These are phyloP conservation scores for Persicaria maculosa DNA, from an alignment of 148 eudicot genomes.

Conservation along the genomic window DNA sequence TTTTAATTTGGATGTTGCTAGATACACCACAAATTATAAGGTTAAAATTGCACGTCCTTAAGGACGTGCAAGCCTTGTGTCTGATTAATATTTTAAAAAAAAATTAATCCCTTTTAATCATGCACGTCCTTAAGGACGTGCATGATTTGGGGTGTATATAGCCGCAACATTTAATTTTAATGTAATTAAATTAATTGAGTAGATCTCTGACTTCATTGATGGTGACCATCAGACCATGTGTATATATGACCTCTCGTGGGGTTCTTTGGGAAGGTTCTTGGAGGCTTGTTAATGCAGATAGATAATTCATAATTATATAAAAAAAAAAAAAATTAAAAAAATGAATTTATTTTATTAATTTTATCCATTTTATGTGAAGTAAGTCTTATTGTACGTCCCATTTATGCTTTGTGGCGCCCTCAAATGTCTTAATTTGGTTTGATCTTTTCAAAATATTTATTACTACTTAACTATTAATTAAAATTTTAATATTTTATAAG, in stretches of 20 bases:
- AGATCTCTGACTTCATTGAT: constrained; percentile 6
- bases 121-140: too few species aligned
- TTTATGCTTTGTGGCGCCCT: background rate
- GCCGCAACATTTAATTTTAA: too few species aligned
- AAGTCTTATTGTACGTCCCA: background rate
- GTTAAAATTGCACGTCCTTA: too few species aligned
- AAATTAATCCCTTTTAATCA: too few species aligned
- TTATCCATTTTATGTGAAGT: background rate
- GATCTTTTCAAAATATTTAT: background rate
- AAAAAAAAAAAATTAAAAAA: background rate
- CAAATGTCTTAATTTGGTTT: background rate
- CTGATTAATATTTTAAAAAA: too few species aligned
- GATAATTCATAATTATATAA: background rate
- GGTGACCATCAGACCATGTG: background rate
- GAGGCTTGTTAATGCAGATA: background rate
- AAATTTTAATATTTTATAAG: too few species aligned
- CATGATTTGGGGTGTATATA: too few species aligned
- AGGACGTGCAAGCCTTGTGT: too few species aligned
- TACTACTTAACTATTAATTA: too few species aligned
- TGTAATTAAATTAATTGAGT: background rate
- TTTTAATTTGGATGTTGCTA: background rate
- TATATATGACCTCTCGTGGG: background rate
- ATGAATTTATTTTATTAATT: too few species aligned
- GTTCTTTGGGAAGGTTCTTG: background rate
- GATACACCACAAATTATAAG: too few species aligned